Base-by-base conservation (phyloP, 192 early-diverging fungal genomes). In the Entrophospora sp. region DNA sequence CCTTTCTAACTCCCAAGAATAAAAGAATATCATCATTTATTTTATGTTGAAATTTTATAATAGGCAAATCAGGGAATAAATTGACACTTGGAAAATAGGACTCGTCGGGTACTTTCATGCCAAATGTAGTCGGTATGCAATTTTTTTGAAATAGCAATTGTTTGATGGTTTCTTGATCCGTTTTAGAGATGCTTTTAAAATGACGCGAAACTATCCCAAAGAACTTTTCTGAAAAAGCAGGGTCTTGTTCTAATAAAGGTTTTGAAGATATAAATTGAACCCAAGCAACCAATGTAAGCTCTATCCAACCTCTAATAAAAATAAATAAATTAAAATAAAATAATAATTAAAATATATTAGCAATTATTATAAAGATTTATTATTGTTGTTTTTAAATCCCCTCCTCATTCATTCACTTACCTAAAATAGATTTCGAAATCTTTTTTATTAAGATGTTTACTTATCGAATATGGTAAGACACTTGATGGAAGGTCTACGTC, bases 41-140 rank as follows among this genome's bases (percentile, higher is more conserved):
- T 13, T 20, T 6, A 20, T 81, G 46, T n/a, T 77, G 69, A 22
- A 91, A 82, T 6, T 74, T 35, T 25, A 92, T 77, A 2, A 85
- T 79, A 1, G 93, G 91, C 24, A 96, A 72, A 70, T 94, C 91
- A 14, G 81, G 82, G 75, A 96, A 94, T 1, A 96, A 68, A 6
- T 85, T 89, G 0, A 92, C 93, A 10, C 74, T 83, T 18, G 71
- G 72, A 71, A 94, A 92, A 66, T 96, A 96, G 0, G 86, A 73
- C 13, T 92, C 87, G 6, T 48, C 61, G 0, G 92, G 89, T 0
- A 75, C 3, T 36, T 83, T 78, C 65, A 93, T 73, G 6, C 93
- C 91, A 10, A 73, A 68, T 52, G 80, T 78, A 6, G 93, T 93
- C 1, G 83, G 83, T 20, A 93, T 83, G 68, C 90, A 91, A 28